Percentiles rank a stretch among this genome's conserved stretches.
Evolutionary conservation across 768 basidiomycete genomes (phyloP).

Genomic region (Podaxis pistillaris): DNA sequence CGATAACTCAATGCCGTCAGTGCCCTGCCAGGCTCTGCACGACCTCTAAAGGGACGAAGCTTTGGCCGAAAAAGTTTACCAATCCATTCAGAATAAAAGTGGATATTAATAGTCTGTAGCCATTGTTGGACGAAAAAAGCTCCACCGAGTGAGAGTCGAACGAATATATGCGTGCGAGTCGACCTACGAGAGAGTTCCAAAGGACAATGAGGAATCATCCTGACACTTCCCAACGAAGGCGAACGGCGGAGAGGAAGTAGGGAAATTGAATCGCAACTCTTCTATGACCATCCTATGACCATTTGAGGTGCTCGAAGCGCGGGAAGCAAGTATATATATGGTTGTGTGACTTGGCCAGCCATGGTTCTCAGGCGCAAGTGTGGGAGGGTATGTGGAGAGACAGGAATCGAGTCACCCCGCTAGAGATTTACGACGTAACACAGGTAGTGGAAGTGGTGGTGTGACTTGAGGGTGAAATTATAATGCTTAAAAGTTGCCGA

Average conservation of each 20-base stretch:
- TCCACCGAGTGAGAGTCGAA: not conserved
- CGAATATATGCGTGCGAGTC: not conserved
- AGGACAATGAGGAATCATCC: not conserved
- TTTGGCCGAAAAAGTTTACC: not conserved
- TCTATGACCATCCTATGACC: too few species aligned
- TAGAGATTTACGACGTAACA: not conserved
- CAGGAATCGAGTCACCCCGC: not conserved
- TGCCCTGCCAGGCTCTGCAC: not conserved
- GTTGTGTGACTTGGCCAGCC: conserved; percentile 1
- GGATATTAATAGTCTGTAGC: not conserved
- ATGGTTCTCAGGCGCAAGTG: conserved; percentile 1
- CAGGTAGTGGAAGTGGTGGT: not conserved
- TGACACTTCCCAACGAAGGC: not conserved
- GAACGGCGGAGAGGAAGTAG: not conserved
- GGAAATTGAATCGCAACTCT: not conserved
- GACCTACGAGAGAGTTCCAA: not conserved
- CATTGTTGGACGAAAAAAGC: not conserved
- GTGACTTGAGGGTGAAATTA: conserved; percentile 1
- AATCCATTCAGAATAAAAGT: not conserved
- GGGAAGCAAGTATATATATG: not conserved
- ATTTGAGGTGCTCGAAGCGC: too few species aligned
- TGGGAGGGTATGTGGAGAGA: not conserved
- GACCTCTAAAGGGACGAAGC: too few species aligned
- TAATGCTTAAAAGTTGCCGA: not conserved
- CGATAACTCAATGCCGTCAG: not conserved